Evolutionary conservation across 2,329 filamentous ascomycete species (phyloP), one percentile per base, ranked within the genome.

Genomic region (Aureobasidium mangrovei): DNA sequence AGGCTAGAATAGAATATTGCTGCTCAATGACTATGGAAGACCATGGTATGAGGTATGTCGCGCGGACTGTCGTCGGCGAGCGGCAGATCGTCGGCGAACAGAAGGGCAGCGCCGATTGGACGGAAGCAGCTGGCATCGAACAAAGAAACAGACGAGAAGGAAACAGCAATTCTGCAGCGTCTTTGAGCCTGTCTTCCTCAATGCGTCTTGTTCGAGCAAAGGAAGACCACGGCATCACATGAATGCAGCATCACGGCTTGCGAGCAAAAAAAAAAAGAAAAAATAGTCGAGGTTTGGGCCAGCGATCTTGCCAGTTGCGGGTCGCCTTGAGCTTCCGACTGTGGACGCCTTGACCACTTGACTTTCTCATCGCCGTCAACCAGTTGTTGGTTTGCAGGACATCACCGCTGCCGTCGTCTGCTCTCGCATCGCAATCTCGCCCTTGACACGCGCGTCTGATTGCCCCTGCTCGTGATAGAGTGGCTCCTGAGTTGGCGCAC

Each of bases 11-110:
- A 46, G 27, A 31, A 28, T 4, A 36, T 36, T 9, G 7, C 9
- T 40, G 38, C 10, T 54, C 8, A 27, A 39, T n/a, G 10, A 29
- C 9, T 31, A 46, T 8, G 31, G 7, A 46, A 42, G 33, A 18
- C n/a, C n/a, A 24, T n/a, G 47, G 60, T 70, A 61, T 26, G 9
- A 31, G 49, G 46, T 40, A n/a, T 47, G 26, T 39, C 5, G 36
- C 7, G n/a, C 4, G 18, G 47, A 27, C 38, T 27, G 47, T 51
- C 38, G 47, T 40, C 46, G 35, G 32, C 12, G 24, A n/a, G 29
- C 47, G 47, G 47, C 27, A 41, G 29, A 51, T 51, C 38, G 36
- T 51, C 47, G 47, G 47, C 26, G 29, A 18, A 24, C 28, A 32
- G 3, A 26, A 27, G 39, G 39, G 29, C 35, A 51, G 47, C 47